Base-by-base conservation (phyloP, 371 early-diverging fungal species). In the Batkoa obscura region DNA sequence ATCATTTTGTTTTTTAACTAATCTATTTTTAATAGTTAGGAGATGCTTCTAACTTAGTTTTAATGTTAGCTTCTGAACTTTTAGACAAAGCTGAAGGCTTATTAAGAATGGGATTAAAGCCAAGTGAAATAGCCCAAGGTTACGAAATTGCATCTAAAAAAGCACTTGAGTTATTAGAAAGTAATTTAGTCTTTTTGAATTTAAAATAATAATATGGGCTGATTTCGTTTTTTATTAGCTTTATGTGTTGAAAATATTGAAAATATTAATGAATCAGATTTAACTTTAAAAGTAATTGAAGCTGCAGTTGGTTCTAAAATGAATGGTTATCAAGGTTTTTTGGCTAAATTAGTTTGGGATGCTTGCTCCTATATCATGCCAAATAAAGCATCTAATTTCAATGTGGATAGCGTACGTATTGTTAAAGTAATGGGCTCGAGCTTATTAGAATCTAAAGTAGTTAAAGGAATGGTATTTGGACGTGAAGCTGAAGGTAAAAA, bases 391-490 rank as follows among this genome's bases (percentile, higher is more conserved):
- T 66, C 70, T 42, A 70, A 81, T 62, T 96, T 96, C 76, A 94
- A 89, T 62, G 93, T 94, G 43, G 97, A 96, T 68, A 84, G 80
- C 62, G 77, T 96, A 43, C 89, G 97, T 42, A 90, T 96, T 49
- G 97, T 96, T 60, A 99, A 99, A 72, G 86, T 99, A 43, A 75
- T 91, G 70, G 95, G 94, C 63, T 94, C 94, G 38, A 78, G 79
- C 56, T 69, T 98, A 60, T 79, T 84, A 58, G 98, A 99, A 68
- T 86, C 94, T 55, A 71, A 76, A 53, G 89, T 96, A 39, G 84
- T 97, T 42, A 79, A 81, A 58, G 99, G 99, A 54, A 98, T 99
- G 98, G 96, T 99, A 37, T 91, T 99, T 69, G 90, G 94, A 23
- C 83, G 90, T 58, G 84, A 88, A 57, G 90, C 97, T 23, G 96